A percentile compares a stretch with the other conserved stretches of the same genome.
These are phyloP conservation scores for Taiwanofungus camphoratus DNA, from an alignment of 1,284 basidiomycete genomes.

Conservation along the genomic window DNA sequence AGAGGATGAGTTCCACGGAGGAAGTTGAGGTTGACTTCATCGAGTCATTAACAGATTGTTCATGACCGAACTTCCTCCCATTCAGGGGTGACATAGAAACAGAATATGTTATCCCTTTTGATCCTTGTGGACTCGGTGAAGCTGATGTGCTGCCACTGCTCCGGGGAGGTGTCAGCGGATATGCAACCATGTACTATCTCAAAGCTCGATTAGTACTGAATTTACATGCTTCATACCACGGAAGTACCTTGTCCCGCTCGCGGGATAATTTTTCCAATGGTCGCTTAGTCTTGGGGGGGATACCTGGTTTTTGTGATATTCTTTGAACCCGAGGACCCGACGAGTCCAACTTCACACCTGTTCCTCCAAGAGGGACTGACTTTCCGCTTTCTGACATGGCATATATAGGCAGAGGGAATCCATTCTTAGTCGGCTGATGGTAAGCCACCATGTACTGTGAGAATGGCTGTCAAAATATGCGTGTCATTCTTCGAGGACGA, in stretches of 20 bases:
- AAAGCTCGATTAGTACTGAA: background rate
- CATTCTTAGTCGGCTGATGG: conserved; percentile 16
- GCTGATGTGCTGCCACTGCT: conserved; percentile 21
- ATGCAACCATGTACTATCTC: conserved; percentile 22
- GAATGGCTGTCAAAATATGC: background rate
- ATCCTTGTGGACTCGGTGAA: conserved; percentile 17
- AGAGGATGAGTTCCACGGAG: conserved; percentile 43
- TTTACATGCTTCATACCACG: background rate
- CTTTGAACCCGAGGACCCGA: conserved; percentile 10
- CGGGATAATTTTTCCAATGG: conserved; percentile 3
- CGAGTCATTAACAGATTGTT: conserved; percentile 8
- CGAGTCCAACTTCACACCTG: conserved; percentile 9
- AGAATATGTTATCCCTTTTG: conserved; percentile 4
- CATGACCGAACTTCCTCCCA: conserved; percentile 12
- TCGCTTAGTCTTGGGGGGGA: conserved; percentile 18
- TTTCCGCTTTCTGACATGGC: conserved; percentile 16
- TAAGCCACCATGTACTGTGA: conserved; percentile 27
- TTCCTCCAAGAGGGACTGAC: conserved; percentile 5
- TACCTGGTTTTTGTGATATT: conserved; percentile 7
- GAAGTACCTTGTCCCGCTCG: conserved; percentile 1
- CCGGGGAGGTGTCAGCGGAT: conserved; percentile 26
- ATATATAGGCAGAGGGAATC: conserved; percentile 14
- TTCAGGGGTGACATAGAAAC: conserved; percentile 18
- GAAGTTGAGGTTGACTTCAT: conserved; percentile 29
- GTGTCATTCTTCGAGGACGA: background rate